Conservation (phyloP, 2,329 filamentous ascomycete genomes). For the Alternaria sp. region DNA sequence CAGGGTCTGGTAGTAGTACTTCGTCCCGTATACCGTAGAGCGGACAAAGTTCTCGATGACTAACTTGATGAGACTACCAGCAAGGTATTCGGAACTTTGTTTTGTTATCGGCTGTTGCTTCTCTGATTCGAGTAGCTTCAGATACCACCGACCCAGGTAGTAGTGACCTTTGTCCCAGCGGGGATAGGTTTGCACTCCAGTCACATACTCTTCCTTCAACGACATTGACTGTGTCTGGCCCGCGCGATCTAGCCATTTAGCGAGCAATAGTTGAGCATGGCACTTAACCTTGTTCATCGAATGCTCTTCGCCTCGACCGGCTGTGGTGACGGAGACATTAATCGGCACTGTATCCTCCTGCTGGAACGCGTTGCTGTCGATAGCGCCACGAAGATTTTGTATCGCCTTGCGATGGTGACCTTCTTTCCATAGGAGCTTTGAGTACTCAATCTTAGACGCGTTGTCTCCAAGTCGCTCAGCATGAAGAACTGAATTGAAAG, state of each 20-base stretch:
- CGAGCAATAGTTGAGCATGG: conserved; percentile 83
- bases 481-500: conserved; percentile 91
- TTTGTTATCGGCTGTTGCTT: conserved; percentile 76
- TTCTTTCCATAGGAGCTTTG: conserved; percentile 89
- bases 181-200: conserved; percentile 71
- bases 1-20: conserved; percentile 94
- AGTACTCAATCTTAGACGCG: conserved; percentile 92
- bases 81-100: conserved; percentile 65
- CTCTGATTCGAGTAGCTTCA: conserved; percentile 91
- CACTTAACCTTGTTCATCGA: conserved; percentile 68
- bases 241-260: conserved; percentile 96
- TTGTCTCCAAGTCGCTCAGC: conserved; percentile 84
- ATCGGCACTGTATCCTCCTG: conserved; percentile 47
- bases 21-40: conserved; percentile 85
- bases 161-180: conserved; percentile 98
- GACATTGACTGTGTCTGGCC: conserved; percentile 87
- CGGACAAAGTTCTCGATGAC: conserved; percentile 94
- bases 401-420: conserved; percentile 95
- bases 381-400: conserved; percentile 84
- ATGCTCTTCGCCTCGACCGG: conserved; percentile 44
- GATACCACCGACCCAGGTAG: conserved; percentile 95
- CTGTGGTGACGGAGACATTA: conserved; percentile 47
- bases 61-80: conserved; percentile 83
- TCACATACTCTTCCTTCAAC: conserved; percentile 75
- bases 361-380: conserved; percentile 78